A percentile compares a stretch with the other conserved stretches of the same genome.
These are phyloP conservation scores for Meira miltonrushii DNA, from an alignment of 1,284 basidiomycete genomes.

Conservation along the genomic window DNA sequence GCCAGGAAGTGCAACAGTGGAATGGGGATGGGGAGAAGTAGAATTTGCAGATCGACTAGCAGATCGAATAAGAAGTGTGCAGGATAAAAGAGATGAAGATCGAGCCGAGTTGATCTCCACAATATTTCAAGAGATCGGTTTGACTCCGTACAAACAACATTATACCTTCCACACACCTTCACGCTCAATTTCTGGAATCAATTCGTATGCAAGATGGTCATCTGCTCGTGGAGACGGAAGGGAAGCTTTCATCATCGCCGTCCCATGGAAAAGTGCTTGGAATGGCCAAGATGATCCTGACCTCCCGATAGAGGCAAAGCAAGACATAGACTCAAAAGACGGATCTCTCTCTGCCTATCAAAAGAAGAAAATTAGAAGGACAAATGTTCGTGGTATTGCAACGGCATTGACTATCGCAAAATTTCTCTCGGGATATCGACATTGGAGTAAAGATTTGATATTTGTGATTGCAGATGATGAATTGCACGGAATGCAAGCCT, in stretches of 20 bases:
- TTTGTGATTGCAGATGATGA: constrained; percentile 76
- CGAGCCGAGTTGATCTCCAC: constrained; percentile 27
- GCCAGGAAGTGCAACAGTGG: constrained; percentile 33
- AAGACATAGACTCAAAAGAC: constrained; percentile 19
- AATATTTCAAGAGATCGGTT: constrained; percentile 34
- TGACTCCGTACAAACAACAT: constrained; percentile 22
- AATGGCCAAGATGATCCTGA: constrained; percentile 38
- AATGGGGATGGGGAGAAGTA: constrained; percentile 33
- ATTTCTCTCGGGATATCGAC: constrained; percentile 61
- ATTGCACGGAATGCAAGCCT: constrained; percentile 85
- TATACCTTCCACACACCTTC: constrained; percentile 18
- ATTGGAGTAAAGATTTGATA: constrained; percentile 64
- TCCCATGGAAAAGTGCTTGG: constrained; percentile 70
- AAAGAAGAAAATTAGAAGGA: constrained; percentile 53
- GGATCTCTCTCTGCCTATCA: constrained; percentile 9
- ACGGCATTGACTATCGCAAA: constrained; percentile 73
- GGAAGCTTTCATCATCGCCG: constrained; percentile 82
- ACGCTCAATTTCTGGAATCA: constrained; percentile 60
- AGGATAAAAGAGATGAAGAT: not conserved
- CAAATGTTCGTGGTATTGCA: constrained; percentile 81
- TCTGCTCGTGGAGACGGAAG: constrained; percentile 81
- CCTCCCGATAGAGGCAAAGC: constrained; percentile 54
- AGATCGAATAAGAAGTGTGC: constrained; percentile 4
- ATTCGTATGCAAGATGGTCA: constrained; percentile 73
- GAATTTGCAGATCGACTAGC: constrained; percentile 6